Base-by-base conservation (phyloP, 208 protist species). In the Wallacemonas rigidus region DNA sequence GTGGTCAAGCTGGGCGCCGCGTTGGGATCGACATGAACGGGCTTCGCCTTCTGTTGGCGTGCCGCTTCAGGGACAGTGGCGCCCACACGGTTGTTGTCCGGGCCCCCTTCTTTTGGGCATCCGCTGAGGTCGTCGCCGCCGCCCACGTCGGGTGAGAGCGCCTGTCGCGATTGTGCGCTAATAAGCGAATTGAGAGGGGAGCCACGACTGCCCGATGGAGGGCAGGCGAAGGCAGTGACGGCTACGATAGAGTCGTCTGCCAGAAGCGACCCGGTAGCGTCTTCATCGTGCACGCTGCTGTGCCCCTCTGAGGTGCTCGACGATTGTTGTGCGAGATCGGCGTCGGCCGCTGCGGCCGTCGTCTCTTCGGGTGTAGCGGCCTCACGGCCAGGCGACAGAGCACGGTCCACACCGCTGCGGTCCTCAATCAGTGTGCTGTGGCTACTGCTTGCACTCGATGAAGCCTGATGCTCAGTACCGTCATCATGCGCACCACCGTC, bases 381-480 rank as follows among this genome's bases (percentile, higher is more conserved):
- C 55, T 60, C 14, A 9, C 17, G 9, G 0, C 7, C 57, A 45
- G 5, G 57, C 7, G 57, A 6, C 7, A 39, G 36, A 39, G n/a
- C 38, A 39, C 9, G 6, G n/a, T 7, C 26, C 3, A 26, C 60
- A 17, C 41, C n/a, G n/a, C 15, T 8, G 41, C 15, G 9, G n/a
- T 65, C 60, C 60, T 65, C 60, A 35, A 65, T 65, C 41, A 65
- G 60, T 8, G 60, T 50, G 60, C 60, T 65, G 60, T 50, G 7
- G 43, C 60, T 65, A 41, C 60, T 51, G 26, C 40, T 45, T 4
- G 41, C 26, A 26, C 26, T 65, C 41, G 11, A 45, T 14, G 15
- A 44, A 14, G 41, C 14, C 41, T 41, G 60, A 11, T 8, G 9
- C 3, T n/a, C 57, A 8, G 40, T 12, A 50, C 45, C 45, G 12